A percentile compares a stretch with the other conserved stretches of the same genome.
Evolutionary conservation across 208 protist species (phyloP).

Genomic region (Trypanosoma platydactyli): DNA sequence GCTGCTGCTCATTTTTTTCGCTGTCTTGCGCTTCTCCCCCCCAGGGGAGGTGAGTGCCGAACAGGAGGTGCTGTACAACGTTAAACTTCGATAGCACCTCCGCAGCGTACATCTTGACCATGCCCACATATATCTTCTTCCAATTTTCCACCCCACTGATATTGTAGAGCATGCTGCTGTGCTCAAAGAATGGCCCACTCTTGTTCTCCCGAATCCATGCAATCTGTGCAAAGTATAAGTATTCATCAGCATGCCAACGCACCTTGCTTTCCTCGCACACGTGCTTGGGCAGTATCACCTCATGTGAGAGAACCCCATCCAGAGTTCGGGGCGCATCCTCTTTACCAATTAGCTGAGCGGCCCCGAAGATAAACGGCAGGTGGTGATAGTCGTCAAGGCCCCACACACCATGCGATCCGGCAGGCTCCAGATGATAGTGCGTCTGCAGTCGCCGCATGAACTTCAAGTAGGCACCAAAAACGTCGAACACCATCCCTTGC

Average conservation of each 20-base stretch:
- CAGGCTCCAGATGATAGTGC: slow-evolving; percentile 94
- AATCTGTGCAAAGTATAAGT: slow-evolving; percentile 80
- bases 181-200: slow-evolving; percentile 88
- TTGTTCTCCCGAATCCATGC: slow-evolving; percentile 86
- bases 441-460: slow-evolving; percentile 90
- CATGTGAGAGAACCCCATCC: slow-evolving; percentile 33
- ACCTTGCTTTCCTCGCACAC: slow-evolving; percentile 55
- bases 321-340: slow-evolving; percentile 20
- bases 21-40: background rate
- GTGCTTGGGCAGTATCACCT: slow-evolving; percentile 82
- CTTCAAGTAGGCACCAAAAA: slow-evolving; percentile 93
- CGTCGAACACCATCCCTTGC: slow-evolving; percentile 73
- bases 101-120: slow-evolving; percentile 95
- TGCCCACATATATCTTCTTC: slow-evolving; percentile 88
- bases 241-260: slow-evolving; percentile 35
- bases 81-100: slow-evolving; percentile 95
- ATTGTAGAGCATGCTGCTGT: slow-evolving; percentile 93
- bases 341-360: slow-evolving; percentile 92
- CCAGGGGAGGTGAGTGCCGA: slow-evolving; percentile 88
- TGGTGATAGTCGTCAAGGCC: slow-evolving; percentile 99
- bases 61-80: slow-evolving; percentile 95
- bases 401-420: slow-evolving; percentile 98
- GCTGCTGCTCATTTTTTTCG: too few species aligned
- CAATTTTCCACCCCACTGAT: slow-evolving; percentile 87
- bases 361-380: slow-evolving; percentile 97